Percentiles rank a stretch among this genome's conserved stretches.
These are phyloP conservation scores for Serpula lacrymans DNA, from an alignment of 768 basidiomycete species.

Conservation along the genomic window DNA sequence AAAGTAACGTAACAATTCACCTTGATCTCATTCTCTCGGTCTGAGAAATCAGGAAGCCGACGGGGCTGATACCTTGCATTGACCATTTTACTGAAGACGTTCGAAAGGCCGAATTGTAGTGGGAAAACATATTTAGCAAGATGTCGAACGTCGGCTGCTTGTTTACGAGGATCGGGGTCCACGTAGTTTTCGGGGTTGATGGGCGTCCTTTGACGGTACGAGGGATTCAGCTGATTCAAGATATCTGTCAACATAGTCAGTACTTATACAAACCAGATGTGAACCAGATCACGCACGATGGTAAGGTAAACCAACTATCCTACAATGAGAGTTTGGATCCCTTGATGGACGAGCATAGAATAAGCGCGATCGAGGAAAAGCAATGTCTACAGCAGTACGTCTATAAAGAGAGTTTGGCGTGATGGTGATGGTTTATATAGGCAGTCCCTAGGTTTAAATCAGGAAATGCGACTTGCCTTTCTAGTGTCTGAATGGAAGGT, in stretches of 20 bases:
- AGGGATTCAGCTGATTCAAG: slow-evolving; percentile 54
- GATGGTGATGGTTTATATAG: slow-evolving; percentile 9
- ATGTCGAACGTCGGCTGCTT: slow-evolving; percentile 52
- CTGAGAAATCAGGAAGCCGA: slow-evolving; percentile 47
- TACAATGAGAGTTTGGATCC: slow-evolving; percentile 44
- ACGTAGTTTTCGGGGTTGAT: slow-evolving; percentile 25
- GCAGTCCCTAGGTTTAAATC: background rate
- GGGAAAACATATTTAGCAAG: slow-evolving; percentile 86
- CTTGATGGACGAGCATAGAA: slow-evolving; percentile 65
- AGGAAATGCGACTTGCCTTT: slow-evolving; percentile 16
- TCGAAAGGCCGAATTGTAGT: slow-evolving; percentile 66
- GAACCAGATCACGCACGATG: slow-evolving; percentile 46
- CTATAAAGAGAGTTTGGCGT: slow-evolving; percentile 25
- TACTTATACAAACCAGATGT: background rate
- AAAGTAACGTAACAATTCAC: slow-evolving; percentile 29
- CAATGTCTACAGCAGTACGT: slow-evolving; percentile 47
- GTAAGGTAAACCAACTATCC: slow-evolving; percentile 64
- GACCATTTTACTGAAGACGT: slow-evolving; percentile 43
- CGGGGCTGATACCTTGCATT: slow-evolving; percentile 24
- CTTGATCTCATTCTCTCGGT: slow-evolving; percentile 70
- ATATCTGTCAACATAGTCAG: slow-evolving; percentile 45
- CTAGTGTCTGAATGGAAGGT: slow-evolving; percentile 9
- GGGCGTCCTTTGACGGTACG: slow-evolving; percentile 33
- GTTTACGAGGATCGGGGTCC: slow-evolving; percentile 45
- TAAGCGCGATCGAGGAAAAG: slow-evolving; percentile 51